A percentile compares a stretch with the other conserved stretches of the same genome.
Evolutionary conservation across 257 asterid genomes (phyloP).

Genomic region (Echium plantagineum): DNA sequence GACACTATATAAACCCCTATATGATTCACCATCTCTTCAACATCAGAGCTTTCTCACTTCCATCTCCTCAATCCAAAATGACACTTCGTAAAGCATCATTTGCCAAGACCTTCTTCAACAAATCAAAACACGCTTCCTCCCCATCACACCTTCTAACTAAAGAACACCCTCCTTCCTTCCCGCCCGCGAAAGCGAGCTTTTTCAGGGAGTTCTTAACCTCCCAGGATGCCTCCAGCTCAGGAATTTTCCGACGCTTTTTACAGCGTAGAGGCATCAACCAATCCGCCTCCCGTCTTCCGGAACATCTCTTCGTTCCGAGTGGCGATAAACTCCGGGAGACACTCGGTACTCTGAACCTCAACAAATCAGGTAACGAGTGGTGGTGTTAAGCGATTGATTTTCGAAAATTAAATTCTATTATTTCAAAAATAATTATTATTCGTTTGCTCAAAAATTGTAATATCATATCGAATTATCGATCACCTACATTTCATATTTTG

Average conservation of each 20-base stretch:
- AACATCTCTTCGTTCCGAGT: slow-evolving; percentile 31
- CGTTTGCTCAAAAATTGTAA: too few relatives aligned
- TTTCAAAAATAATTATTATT: too few relatives aligned
- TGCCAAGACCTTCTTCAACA: slow-evolving; percentile 13
- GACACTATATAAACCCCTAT: neutral
- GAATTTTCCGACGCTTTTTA: slow-evolving; percentile 34
- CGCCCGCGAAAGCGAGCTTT: neutral
- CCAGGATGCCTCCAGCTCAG: slow-evolving; percentile 14
- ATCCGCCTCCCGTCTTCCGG: slow-evolving; percentile 7
- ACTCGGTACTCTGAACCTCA: slow-evolving; percentile 33
- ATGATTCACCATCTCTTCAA: neutral
- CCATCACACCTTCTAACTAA: neutral
- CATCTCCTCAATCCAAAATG: slow-evolving; percentile 22
- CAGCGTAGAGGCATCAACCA: slow-evolving; percentile 47
- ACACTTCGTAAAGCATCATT: slow-evolving; percentile 38
- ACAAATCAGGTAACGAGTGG: slow-evolving; percentile 12
- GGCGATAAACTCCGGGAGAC: slow-evolving; percentile 59
- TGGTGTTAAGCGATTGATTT: too few relatives aligned
- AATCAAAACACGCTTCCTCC: neutral
- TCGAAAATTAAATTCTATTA: too few relatives aligned
- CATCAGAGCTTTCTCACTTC: neutral
- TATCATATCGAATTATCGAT: too few relatives aligned
- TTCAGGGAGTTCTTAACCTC: slow-evolving; percentile 14
- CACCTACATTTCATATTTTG: too few relatives aligned
- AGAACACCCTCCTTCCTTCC: too few relatives aligned